Evolutionary conservation across 208 protist species (phyloP).

Genomic region (Giardia duodenalis): DNA sequence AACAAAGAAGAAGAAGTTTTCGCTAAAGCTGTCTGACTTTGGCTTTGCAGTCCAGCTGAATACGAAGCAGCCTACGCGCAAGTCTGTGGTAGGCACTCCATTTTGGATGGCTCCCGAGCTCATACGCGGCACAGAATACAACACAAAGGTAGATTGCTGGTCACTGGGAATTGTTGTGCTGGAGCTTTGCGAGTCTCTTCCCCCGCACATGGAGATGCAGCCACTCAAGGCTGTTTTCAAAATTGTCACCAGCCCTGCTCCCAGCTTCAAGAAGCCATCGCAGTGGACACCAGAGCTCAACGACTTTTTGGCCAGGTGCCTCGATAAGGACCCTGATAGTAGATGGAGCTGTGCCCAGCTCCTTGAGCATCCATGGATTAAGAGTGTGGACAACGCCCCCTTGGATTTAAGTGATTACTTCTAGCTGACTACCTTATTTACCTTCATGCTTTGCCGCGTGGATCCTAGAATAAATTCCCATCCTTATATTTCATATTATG

Average conservation of each 20-base stretch:
- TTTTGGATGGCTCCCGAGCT: constrained; percentile 61
- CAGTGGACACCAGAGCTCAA: not conserved
- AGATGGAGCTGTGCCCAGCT: constrained; percentile 16
- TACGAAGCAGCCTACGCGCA: constrained; percentile 45
- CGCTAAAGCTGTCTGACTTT: constrained; percentile 57
- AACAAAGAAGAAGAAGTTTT: constrained; percentile 25
- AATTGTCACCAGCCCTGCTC: constrained; percentile 21
- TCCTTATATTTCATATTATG: no score
- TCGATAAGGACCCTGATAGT: constrained; percentile 24
- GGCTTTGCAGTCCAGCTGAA: constrained; percentile 56
- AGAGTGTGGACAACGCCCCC: not conserved
- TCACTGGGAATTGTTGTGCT: constrained; percentile 55
- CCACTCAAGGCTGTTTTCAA: constrained; percentile 49
- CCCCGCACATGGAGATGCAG: constrained; percentile 54
- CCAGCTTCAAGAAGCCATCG: not conserved
- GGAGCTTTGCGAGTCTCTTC: constrained; percentile 55
- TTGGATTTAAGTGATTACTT: not conserved
- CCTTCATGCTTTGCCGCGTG: no score
- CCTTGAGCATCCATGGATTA: constrained; percentile 30
- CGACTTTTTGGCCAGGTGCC: constrained; percentile 28
- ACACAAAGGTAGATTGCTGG: constrained; percentile 57
- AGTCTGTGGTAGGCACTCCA: constrained; percentile 54
- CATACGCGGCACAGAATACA: constrained; percentile 53
- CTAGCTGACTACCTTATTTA: no score
- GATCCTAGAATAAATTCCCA: no score